These are phyloP conservation scores for Ramaria sp. DNA, from an alignment of 768 basidiomycete species.

Conservation along the genomic window DNA sequence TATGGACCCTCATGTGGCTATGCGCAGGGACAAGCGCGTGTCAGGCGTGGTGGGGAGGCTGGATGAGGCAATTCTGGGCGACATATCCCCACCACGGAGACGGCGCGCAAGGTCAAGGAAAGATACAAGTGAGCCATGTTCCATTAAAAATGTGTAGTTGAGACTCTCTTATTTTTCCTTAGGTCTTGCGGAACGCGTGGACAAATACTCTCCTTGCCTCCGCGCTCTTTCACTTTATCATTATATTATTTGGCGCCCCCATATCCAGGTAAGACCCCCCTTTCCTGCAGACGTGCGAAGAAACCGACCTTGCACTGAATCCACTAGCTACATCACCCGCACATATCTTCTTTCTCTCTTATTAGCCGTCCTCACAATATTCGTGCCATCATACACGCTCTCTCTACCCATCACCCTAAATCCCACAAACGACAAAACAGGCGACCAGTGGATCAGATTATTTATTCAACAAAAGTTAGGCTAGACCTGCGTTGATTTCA, in stretches of 20 bases:
- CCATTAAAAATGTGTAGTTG: neutral
- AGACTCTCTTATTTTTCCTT: slow-evolving; percentile 1
- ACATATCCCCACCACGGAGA: slow-evolving; percentile 1
- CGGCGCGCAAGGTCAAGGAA: neutral
- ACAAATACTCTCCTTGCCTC: slow-evolving; percentile 41
- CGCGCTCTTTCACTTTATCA: slow-evolving; percentile 32
- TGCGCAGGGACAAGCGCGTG: slow-evolving; percentile 42
- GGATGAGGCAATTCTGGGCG: slow-evolving; percentile 46
- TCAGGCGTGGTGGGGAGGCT: slow-evolving; percentile 64
- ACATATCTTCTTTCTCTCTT: slow-evolving; percentile 65
- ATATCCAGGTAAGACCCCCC: slow-evolving; percentile 35
- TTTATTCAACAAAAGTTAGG: slow-evolving; percentile 78
- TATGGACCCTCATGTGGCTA: slow-evolving; percentile 45
- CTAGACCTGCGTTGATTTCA: slow-evolving; percentile 14
- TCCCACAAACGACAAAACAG: slow-evolving; percentile 26
- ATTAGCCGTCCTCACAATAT: slow-evolving; percentile 52
- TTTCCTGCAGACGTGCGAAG: slow-evolving; percentile 4
- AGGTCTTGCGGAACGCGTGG: slow-evolving; percentile 45
- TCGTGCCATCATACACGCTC: slow-evolving; percentile 59
- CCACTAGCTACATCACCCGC: slow-evolving; percentile 36
- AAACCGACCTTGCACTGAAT: neutral
- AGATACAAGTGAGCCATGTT: slow-evolving; percentile 19
- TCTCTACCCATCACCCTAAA: slow-evolving; percentile 42
- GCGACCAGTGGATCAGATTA: slow-evolving; percentile 51
- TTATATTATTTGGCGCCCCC: slow-evolving; percentile 72